Percentiles rank a stretch among this genome's conserved stretches.
Evolutionary conservation across 2,329 filamentous ascomycete genomes (phyloP).

Genomic region (Bretziella fagacearum): DNA sequence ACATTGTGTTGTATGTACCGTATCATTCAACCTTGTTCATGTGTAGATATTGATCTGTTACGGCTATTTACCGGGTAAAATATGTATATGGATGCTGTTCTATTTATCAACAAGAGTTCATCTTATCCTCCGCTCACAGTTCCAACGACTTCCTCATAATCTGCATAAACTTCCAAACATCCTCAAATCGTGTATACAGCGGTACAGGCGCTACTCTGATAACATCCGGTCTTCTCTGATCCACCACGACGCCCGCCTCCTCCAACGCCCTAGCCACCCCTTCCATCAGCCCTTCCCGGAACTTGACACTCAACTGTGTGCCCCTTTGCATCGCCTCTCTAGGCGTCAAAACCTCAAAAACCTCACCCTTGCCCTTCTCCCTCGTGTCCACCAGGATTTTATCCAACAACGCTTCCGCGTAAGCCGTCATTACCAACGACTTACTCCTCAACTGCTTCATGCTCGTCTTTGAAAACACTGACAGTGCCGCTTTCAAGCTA

Average conservation of each 20-base stretch:
- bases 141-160: conserved; percentile 23
- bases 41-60: not conserved
- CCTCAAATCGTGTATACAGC: conserved; percentile 64
- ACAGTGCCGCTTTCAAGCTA: conserved; percentile 54
- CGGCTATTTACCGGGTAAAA: too few relatives aligned
- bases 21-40: not conserved
- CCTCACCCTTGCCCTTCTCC: conserved; percentile 19
- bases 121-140: too few relatives aligned
- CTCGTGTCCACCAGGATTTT: conserved; percentile 33
- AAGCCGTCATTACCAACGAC: conserved; percentile 56
- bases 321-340: conserved; percentile 50
- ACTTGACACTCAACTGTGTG: conserved; percentile 59
- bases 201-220: conserved; percentile 71
- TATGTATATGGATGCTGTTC: too few relatives aligned
- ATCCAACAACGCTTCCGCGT: conserved; percentile 59
- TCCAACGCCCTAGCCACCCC: conserved; percentile 45
- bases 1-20: not conserved
- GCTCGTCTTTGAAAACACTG: conserved; percentile 53
- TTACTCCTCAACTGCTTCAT: conserved; percentile 55
- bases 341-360: conserved; percentile 53
- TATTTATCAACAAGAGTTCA: too few relatives aligned
- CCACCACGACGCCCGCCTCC: conserved; percentile 54
- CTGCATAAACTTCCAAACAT: conserved; percentile 41
- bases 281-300: conserved; percentile 55
- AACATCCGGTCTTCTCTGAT: conserved; percentile 74